phyloP scores from a whole-genome alignment of 495 filamentous ascomycete species.

The Bathelium albidoporum region DNA sequence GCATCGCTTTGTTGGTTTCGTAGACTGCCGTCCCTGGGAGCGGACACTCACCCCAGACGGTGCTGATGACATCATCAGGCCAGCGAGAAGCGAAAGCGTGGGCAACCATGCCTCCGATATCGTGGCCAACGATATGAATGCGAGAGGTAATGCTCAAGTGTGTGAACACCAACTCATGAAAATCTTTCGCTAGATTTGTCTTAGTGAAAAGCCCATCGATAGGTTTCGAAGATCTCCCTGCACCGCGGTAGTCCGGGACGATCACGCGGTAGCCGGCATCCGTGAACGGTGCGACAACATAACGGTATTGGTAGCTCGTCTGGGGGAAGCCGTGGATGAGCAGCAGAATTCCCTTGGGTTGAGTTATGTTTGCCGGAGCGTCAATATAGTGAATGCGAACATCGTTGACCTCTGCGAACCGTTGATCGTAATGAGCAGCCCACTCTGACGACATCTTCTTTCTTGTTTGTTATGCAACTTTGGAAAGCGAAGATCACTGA shows the following conservation, averaged over 20 bases:
- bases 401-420: background rate
- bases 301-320: slow-evolving; percentile 13
- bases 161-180: slow-evolving; percentile 23
- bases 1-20: slow-evolving; percentile 13
- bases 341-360: slow-evolving; percentile 7
- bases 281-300: slow-evolving; percentile 10
- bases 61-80: slow-evolving; percentile 25
- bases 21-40: slow-evolving; percentile 33
- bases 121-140: slow-evolving; percentile 38
- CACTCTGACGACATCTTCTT: background rate
- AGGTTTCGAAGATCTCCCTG: slow-evolving; percentile 33
- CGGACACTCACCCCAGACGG: slow-evolving; percentile 38
- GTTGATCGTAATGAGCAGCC: background rate
- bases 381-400: background rate
- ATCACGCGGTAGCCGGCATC: slow-evolving; percentile 13
- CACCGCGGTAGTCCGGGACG: slow-evolving; percentile 17
- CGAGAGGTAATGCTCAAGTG: slow-evolving; percentile 27
- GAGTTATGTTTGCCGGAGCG: background rate
- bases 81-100: slow-evolving; percentile 18
- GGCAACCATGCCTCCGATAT: slow-evolving; percentile 39
- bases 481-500: no score
- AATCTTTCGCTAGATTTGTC: slow-evolving; percentile 28
- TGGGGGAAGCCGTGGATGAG: slow-evolving; percentile 16
- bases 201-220: slow-evolving; percentile 29
- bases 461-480: background rate